phyloP scores from a whole-genome alignment of 306 rosid species.

The Ormosia semicastrata region DNA sequence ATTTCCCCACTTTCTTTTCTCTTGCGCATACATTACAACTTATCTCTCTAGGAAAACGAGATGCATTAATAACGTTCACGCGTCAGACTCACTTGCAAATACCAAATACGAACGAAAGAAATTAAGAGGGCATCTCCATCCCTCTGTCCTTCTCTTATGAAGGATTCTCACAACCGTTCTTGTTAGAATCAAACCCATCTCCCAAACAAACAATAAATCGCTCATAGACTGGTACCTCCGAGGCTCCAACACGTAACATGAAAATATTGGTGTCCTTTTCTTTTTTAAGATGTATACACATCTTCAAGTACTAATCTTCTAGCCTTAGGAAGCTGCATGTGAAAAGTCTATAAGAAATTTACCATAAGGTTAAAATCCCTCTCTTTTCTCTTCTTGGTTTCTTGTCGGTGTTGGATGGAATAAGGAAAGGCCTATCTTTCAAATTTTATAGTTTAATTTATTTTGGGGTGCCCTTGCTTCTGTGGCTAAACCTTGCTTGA shows the following conservation, averaged over 20 bases:
- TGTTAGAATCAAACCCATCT: slow-evolving; percentile 42
- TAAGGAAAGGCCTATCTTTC: neutral
- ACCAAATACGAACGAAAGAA: slow-evolving; percentile 29
- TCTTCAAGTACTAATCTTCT: neutral
- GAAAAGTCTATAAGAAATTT: slow-evolving; percentile 5
- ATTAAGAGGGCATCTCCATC: neutral
- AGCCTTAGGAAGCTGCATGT: slow-evolving; percentile 19
- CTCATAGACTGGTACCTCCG: neutral
- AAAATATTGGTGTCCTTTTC: slow-evolving; percentile 21
- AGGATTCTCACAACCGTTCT: slow-evolving; percentile 48
- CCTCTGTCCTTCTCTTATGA: slow-evolving; percentile 28
- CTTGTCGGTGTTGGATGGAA: slow-evolving; percentile 30
- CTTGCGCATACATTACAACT: too few species aligned
- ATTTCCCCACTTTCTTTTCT: too few species aligned
- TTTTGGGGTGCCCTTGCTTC: neutral
- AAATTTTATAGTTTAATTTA: slow-evolving; percentile 16
- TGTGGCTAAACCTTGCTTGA: slow-evolving; percentile 25
- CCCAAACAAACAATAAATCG: slow-evolving; percentile 31
- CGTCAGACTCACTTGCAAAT: slow-evolving; percentile 47
- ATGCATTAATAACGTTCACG: slow-evolving; percentile 53
- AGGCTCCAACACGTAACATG: slow-evolving; percentile 15
- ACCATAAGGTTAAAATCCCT: neutral
- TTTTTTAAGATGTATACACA: neutral
- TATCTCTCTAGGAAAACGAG: slow-evolving; percentile 10
- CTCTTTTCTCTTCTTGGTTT: neutral